Evolutionary conservation across 495 filamentous ascomycete species (phyloP).

Genomic region (Entonaema liquescens): DNA sequence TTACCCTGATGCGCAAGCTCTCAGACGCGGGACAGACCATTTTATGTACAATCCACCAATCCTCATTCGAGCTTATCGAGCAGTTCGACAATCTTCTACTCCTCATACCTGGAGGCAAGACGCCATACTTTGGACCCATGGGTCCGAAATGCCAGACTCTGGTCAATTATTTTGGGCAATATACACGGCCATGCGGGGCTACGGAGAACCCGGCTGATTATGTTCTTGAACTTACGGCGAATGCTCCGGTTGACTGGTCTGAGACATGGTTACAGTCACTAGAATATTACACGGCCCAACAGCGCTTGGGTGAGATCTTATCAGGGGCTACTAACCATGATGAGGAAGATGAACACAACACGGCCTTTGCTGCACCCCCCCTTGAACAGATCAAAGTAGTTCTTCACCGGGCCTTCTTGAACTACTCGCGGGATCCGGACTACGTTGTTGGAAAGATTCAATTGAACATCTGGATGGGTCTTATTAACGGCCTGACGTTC

Average conservation of each 20-base stretch:
- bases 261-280: slow-evolving; percentile 54
- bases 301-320: slow-evolving; percentile 12
- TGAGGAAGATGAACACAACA: not conserved
- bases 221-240: slow-evolving; percentile 66
- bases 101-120: slow-evolving; percentile 65
- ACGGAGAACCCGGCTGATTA: slow-evolving; percentile 75
- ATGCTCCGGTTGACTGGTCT: slow-evolving; percentile 64
- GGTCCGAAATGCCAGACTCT: slow-evolving; percentile 40
- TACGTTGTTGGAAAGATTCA: slow-evolving; percentile 68
- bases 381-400: slow-evolving; percentile 57
- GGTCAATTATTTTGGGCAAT: slow-evolving; percentile 55
- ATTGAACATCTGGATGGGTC: slow-evolving; percentile 69
- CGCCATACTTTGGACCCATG: slow-evolving; percentile 66
- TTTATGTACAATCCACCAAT: slow-evolving; percentile 83
- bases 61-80: slow-evolving; percentile 65
- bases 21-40: slow-evolving; percentile 77
- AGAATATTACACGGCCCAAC: slow-evolving; percentile 65
- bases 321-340: slow-evolving; percentile 8
- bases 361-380: slow-evolving; percentile 10
- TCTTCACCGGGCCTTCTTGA: slow-evolving; percentile 61
- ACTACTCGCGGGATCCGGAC: slow-evolving; percentile 68
- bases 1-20: slow-evolving; percentile 76
- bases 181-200: slow-evolving; percentile 62
- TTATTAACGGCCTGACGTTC: slow-evolving; percentile 73
- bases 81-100: slow-evolving; percentile 70